These are phyloP conservation scores for Colletotrichum somersetense DNA, from an alignment of 2,329 filamentous ascomycete genomes.

Conservation along the genomic window DNA sequence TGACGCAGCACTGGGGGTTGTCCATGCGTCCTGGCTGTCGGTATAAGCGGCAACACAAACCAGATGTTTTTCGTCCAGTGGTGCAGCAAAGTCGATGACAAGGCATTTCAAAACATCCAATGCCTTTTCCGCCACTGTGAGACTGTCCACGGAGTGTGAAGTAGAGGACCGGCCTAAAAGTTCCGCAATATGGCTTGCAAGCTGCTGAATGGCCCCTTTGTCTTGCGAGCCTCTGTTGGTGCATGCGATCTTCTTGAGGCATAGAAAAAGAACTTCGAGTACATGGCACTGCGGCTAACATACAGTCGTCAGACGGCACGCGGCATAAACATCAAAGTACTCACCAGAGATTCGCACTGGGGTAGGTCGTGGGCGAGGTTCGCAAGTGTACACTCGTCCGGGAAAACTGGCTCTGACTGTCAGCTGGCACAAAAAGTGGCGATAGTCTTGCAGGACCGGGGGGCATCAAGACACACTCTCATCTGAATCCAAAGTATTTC, in stretches of 20 bases:
- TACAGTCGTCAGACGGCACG: background rate
- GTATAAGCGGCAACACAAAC: constrained; percentile 51
- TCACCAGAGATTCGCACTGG: constrained; percentile 12
- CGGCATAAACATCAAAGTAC: background rate
- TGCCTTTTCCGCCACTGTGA: constrained; percentile 1
- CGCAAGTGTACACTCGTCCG: constrained; percentile 7
- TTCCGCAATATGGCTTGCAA: constrained; percentile 8
- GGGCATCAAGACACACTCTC: background rate
- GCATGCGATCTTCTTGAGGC: constrained; percentile 5
- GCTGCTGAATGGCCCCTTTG: constrained; percentile 1
- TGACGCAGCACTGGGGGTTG: constrained; percentile 49
- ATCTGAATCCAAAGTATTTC: background rate
- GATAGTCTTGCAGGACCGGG: background rate
- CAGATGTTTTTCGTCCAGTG: constrained; percentile 44
- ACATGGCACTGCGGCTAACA: constrained; percentile 3
- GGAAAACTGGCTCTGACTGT: constrained; percentile 5
- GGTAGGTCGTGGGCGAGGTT: constrained; percentile 13
- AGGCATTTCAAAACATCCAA: constrained; percentile 16
- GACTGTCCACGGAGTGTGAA: background rate
- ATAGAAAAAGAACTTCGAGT: constrained; percentile 18
- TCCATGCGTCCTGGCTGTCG: constrained; percentile 54
- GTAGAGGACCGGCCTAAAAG: background rate
- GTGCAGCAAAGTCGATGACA: constrained; percentile 1
- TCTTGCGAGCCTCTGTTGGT: constrained; percentile 13
- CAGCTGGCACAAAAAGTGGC: background rate